Base-by-base conservation (phyloP, 441 rosid genomes). In the Mallotus japonicus region DNA sequence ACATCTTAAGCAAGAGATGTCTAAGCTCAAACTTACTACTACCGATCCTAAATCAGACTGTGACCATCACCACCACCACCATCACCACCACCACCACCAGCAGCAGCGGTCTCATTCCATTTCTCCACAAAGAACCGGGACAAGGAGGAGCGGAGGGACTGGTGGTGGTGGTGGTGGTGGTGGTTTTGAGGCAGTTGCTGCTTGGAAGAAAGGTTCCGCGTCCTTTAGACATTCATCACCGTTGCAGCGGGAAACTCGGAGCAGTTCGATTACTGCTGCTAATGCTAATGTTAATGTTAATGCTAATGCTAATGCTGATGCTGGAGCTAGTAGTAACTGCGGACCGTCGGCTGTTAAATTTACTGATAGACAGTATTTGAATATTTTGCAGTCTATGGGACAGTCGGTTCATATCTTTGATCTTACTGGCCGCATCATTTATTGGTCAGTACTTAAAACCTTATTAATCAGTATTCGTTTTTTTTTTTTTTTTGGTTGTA, bases 351-450 rank as follows among this genome's bases (percentile, higher is more conserved):
- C 84, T 4, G 82, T 89, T 50, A 87, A 88, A 66, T 90, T 92
- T 72, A 79, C 88, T 1, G 88, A 92, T 67, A 83, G 74, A 22
- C 96, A 92, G 74, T 92, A 85, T 85, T 82, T 91, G 83, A 95
- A 89, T 77, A 95, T 95, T 46, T 85, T 95, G 79, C 97, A 95
- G 85, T 87, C 93, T 16, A 87, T 95, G 98, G 97, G 96, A 53
- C 99, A 95, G 70, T 81, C 97, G 63, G 94, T 95, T 81, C 96
- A 95, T 79, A 91, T 92, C 65, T 80, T 83, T 67, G 96, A 89
- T 82, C 81, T 81, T 2, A 66, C 75, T 19, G 87, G 87, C 73
- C 89, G 88, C 53, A 80, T 95, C 22, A 85, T 92, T 73, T 92
- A 92, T 73, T 95, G 99, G 99, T 95, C 73, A 88, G 88, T 75